Evolutionary conservation across 345 rosid species (phyloP), one percentile per base, ranked within the genome.

Genomic region (Citrus inodora): DNA sequence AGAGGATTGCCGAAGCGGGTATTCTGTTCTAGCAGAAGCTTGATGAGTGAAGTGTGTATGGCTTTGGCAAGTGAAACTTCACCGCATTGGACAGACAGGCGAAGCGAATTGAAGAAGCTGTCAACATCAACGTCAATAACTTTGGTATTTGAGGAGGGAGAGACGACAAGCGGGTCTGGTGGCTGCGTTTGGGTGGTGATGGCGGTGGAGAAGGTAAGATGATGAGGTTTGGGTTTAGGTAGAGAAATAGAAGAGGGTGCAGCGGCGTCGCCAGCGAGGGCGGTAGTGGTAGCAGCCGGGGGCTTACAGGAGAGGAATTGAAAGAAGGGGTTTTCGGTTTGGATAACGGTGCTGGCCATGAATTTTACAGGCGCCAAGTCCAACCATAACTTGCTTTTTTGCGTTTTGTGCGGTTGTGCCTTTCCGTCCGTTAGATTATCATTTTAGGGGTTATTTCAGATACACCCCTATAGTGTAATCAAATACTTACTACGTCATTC

Each of bases 21-120:
- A 79, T 84, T 82, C 9, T 83, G 88, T 24, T 78, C 81, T 35
- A 74, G 83, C 35, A 79, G 67, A 75, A 88, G 84, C 87, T 90
- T 92, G 76, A 88, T 78, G 78, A 87, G 71, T 38, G 85, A 83
- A 71, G 93, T 92, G 86, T 95, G 98, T 0, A 90, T 83, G 25
- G 94, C 88, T 81, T 77, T 88, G 25, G 90, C 85, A 58, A 92
- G 89, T 27, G 82, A 87, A 10, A 79, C 32, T 67, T 90, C 92
- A 62, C 71, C 33, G 84, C 76, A 77, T 59, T 85, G 89, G 70
- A 87, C 82, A 0, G 98, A 85, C 19, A 88, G 68, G 7, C 87
- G 89, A 81, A 92, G 93, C 51, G 87, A 83, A 70, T 82, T 70
- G 78, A 83, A 78, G 73, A 82, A 74, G 73, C 79, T 65, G 67